Evolutionary conservation across 2,329 filamentous ascomycete species (phyloP), one percentile per base, ranked within the genome.

Genomic region (Sporothrix globosa): DNA sequence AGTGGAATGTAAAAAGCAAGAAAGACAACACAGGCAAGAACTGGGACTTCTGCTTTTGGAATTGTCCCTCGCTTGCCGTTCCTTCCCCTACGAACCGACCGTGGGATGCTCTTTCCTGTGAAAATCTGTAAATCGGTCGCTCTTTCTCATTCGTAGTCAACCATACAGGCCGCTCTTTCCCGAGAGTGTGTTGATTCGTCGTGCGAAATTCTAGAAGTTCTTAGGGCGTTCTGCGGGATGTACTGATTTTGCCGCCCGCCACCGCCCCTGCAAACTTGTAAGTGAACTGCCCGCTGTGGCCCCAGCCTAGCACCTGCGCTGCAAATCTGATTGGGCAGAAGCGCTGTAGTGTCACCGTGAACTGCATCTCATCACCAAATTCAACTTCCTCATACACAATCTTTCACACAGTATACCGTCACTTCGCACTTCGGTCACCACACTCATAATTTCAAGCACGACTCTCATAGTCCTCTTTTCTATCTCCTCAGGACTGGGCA

Each of bases 251-350:
- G 65, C 65, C 65, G 50, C 50, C 50, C 13, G 65, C 34, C 39
- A 70, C 44, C 53, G 53, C 53, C 41, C 67, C 41, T 27, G 41
- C 27, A 67, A 67, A 54, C 50, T 41, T 66, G 63, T 66, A 66
- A 66, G 63, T 66, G 63, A 48, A 66, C 41, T 46, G 41, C 54
- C 54, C 30, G 19, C 54, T 19, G n/a, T 41, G 30, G 21, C 39
- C 34, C 58, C 34, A 6, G 30, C 19, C 30, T 41, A 24, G 2
- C 34, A 9, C 48, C 39, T 41, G 63, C 39, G 58, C 58, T 63
- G 21, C 39, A 63, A 46, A 13, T 46, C 39, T 63, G 39, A 63
- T 63, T 63, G 58, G 54, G 41, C 39, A 44, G 58, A 17, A 17
- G 52, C 48, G 11, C 11, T 34, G 5, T 39, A 61, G 39, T 24